Evolutionary conservation across 2,329 filamentous ascomycete genomes (phyloP), one percentile per base, ranked within the genome.

Genomic region (Stagonosporopsis vannaccii): DNA sequence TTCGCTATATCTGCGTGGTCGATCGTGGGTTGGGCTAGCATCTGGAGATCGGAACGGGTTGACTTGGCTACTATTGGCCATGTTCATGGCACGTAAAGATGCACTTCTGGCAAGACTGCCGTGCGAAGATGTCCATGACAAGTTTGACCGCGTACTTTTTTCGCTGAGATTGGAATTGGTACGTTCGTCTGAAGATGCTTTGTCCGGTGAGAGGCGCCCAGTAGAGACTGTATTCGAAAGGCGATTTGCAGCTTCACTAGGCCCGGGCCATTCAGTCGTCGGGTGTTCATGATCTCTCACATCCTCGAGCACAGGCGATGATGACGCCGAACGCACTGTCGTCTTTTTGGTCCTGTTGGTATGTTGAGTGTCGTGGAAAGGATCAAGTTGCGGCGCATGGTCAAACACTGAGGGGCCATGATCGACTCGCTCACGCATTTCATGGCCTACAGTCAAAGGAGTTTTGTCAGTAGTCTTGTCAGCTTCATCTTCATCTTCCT

Each of bases 81-180:
- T 67, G 4, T 73, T 73, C 13, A 74, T 73, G 1, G 79, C 81
- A 7, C 78, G 76, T 40, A 78, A 76, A 0, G 80, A 82, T 28
- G 79, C 70, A 35, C 73, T 82, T 6, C 80, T 75, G 4, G 72
- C 75, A 13, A 82, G 66, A 32, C 77, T 78, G 23, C 67, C 77
- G 11, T 63, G 69, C 5, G 69, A 66, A 3, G 79, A 80, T 11
- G 70, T 68, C 30, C 77, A 78, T 2, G 81, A 82, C 0, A 78
- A 58, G 36, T 72, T 72, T 5, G 80, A 82, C 6, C 70, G 71
- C 5, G 73, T 71, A 20, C 83, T 85, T 8, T 74, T 74, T 12
- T 86, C 84, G 51, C 83, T 86, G 3, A 87, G 73, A 26, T 80
- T 83, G 0, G 84, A 86, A 3, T 78, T 78, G 2, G 84, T 87